Percentiles rank a stretch among this genome's conserved stretches.
Evolutionary conservation across 805 yeast species (phyloP).

Genomic region (Maudiozyma barnettii): DNA sequence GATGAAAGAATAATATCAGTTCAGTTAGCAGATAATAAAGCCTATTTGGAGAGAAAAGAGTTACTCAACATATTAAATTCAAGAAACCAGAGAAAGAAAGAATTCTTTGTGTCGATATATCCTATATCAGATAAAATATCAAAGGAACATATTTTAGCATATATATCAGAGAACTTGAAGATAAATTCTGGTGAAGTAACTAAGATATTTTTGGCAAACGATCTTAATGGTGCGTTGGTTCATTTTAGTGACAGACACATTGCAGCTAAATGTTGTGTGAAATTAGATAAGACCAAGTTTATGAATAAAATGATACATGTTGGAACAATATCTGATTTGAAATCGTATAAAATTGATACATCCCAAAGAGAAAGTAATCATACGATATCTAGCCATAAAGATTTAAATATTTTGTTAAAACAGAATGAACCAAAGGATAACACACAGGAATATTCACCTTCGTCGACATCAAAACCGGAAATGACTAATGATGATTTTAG

Average conservation of each 20-base stretch:
- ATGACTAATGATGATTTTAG: conserved; percentile 34
- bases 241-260: conserved; percentile 34
- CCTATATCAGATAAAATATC: conserved; percentile 25
- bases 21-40: conserved; percentile 36
- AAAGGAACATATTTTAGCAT: conserved; percentile 12
- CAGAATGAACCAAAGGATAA: not conserved
- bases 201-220: conserved; percentile 39
- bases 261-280: conserved; percentile 45
- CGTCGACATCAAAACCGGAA: conserved; percentile 3
- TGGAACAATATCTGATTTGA: not conserved
- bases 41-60: conserved; percentile 28
- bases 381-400: not conserved
- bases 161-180: conserved; percentile 9
- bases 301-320: conserved; percentile 27
- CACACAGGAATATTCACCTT: not conserved
- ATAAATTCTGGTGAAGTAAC: conserved; percentile 21
- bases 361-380: not conserved
- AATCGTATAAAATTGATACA: not conserved
- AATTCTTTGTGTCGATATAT: conserved; percentile 15
- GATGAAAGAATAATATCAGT: conserved; percentile 43
- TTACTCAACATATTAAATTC: conserved; percentile 23
- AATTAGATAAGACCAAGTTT: conserved; percentile 32
- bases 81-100: conserved; percentile 7
- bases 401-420: not conserved
- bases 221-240: conserved; percentile 40